Evolutionary conservation across 352 stramenopile species (phyloP).

Genomic region (Pythium phragmiticola): DNA sequence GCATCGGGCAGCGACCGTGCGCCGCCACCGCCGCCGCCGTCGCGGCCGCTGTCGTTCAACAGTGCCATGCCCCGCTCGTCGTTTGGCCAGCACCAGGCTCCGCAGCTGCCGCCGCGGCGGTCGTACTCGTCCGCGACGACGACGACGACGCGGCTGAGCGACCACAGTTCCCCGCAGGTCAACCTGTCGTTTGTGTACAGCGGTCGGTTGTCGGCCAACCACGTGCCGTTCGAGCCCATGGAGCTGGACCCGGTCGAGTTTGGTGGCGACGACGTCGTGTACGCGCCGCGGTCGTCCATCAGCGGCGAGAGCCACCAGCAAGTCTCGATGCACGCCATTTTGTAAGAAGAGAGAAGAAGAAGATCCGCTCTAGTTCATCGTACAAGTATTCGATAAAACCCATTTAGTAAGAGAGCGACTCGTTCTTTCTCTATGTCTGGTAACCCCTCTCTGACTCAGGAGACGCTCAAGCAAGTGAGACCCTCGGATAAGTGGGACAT

Average conservation of each 20-base stretch:
- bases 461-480: no score
- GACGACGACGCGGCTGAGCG: conserved; percentile 18
- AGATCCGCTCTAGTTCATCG: not conserved
- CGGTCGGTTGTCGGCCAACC: conserved; percentile 14
- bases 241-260: conserved; percentile 28
- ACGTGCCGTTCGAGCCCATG: conserved; percentile 19
- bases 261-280: conserved; percentile 23
- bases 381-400: conserved; percentile 7
- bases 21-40: conserved; percentile 13
- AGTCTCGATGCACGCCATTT: conserved; percentile 32
- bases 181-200: conserved; percentile 22
- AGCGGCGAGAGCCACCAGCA: conserved; percentile 22
- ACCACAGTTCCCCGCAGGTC: not conserved
- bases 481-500: no score
- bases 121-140: conserved; percentile 26
- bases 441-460: not conserved
- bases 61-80: conserved; percentile 18
- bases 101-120: conserved; percentile 19
- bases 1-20: conserved; percentile 3
- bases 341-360: conserved; percentile 16
- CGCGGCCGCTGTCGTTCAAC: conserved; percentile 20
- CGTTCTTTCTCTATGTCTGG: no score
- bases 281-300: conserved; percentile 25
- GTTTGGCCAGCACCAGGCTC: conserved; percentile 8
- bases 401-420: not conserved